Evolutionary conservation across 2,329 filamentous ascomycete species (phyloP).

Genomic region (Ophiocordyceps polyrhachis-furcata): DNA sequence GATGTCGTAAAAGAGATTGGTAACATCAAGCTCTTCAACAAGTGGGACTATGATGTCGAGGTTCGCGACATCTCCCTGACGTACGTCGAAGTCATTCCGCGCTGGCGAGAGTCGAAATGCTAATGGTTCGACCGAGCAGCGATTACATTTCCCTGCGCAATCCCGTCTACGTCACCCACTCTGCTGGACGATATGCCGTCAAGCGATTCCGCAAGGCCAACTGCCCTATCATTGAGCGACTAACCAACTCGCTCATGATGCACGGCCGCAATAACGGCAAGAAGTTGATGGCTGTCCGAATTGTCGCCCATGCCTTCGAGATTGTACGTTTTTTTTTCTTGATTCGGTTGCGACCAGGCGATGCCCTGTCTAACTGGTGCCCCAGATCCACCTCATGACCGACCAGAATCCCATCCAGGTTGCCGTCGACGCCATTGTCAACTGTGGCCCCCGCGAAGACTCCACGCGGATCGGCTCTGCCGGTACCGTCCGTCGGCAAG

Average conservation of each 20-base stretch:
- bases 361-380: slow-evolving; percentile 10
- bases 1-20: slow-evolving; percentile 79
- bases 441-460: slow-evolving; percentile 99
- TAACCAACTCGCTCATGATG: slow-evolving; percentile 99
- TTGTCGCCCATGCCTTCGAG: slow-evolving; percentile 97
- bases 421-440: slow-evolving; percentile 98
- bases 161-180: slow-evolving; percentile 98
- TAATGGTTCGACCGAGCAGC: slow-evolving; percentile 33
- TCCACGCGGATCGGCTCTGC: slow-evolving; percentile 98
- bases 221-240: slow-evolving; percentile 99
- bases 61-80: slow-evolving; percentile 99
- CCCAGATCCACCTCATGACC: slow-evolving; percentile 98
- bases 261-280: slow-evolving; percentile 99
- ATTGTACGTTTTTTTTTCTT: slow-evolving; percentile 48
- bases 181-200: slow-evolving; percentile 91
- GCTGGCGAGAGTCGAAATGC: slow-evolving; percentile 4
- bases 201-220: slow-evolving; percentile 99
- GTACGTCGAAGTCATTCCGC: slow-evolving; percentile 33
- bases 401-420: slow-evolving; percentile 99
- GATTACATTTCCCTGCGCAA: slow-evolving; percentile 99
- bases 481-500: slow-evolving; percentile 98
- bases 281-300: slow-evolving; percentile 99
- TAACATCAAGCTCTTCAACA: slow-evolving; percentile 93
- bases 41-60: slow-evolving; percentile 97
- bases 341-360: not conserved